Conservation (phyloP, 805 yeast genomes). For the Candida pseudoglaebosa region DNA sequence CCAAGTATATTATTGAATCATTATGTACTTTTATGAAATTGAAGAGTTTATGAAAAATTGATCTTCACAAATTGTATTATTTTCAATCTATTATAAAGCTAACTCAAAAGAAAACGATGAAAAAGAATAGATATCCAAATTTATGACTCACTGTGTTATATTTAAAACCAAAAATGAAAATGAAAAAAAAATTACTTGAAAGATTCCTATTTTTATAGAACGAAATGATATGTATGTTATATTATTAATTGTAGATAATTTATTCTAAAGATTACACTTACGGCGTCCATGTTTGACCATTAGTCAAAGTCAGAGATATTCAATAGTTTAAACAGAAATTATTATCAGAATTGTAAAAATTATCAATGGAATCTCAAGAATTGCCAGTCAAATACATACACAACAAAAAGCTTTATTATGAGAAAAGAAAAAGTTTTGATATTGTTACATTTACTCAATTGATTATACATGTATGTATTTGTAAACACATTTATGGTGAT, state of each 20-base stretch:
- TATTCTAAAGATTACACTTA: no score
- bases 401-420: no score
- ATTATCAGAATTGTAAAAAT: no score
- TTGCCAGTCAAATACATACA: no score
- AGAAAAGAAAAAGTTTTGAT: no score
- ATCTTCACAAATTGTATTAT: not conserved
- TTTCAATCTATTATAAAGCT: not conserved
- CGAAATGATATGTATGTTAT: not conserved
- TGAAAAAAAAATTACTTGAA: not conserved
- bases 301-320: not conserved
- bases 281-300: no score
- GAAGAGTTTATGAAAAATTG: not conserved
- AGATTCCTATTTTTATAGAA: not conserved
- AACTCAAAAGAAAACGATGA: not conserved
- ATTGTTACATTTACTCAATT: no score
- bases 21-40: not conserved
- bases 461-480: no score
- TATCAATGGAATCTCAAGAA: no score
- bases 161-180: not conserved
- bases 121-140: not conserved
- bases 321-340: no score
- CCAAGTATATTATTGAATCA: constrained; percentile 1
- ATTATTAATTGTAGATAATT: not conserved
- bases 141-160: constrained; percentile 1
- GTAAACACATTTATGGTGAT: no score